Percentiles rank a stretch among this genome's conserved stretches.
Evolutionary conservation across 805 yeast genomes (phyloP).

Genomic region (Metschnikowia picachoensis): DNA sequence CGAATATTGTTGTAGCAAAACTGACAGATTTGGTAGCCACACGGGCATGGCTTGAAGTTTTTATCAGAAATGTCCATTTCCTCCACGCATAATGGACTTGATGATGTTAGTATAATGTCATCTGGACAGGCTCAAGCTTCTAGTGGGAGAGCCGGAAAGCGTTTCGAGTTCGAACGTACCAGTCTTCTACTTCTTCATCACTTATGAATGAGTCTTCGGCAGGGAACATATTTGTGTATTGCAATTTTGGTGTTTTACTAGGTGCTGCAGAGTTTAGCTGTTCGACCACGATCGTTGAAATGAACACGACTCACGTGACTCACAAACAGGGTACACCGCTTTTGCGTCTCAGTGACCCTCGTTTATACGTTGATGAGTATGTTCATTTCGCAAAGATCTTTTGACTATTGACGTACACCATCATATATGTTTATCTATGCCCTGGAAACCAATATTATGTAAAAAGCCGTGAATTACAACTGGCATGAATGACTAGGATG

Average conservation of each 20-base stretch:
- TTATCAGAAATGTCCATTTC: conserved; percentile 96
- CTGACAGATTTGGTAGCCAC: conserved; percentile 98
- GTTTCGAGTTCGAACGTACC: conserved; percentile 37
- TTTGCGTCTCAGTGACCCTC: too few species aligned
- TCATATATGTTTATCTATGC: too few species aligned
- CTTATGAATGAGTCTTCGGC: conserved; percentile 45
- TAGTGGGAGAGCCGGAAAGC: not conserved
- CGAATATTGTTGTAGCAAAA: conserved; percentile 96
- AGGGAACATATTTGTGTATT: conserved; percentile 12
- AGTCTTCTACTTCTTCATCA: conserved; percentile 77
- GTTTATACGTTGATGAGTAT: too few species aligned
- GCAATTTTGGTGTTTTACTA: conserved; percentile 30
- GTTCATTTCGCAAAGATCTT: too few species aligned
- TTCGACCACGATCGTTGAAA: conserved; percentile 1
- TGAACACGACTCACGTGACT: conserved; percentile 16
- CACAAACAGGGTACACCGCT: too few species aligned
- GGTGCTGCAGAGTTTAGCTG: conserved; percentile 1
- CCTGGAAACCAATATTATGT: too few species aligned
- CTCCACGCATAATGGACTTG: conserved; percentile 91
- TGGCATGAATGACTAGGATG: too few species aligned
- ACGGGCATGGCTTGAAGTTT: conserved; percentile 98
- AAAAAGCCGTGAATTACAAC: too few species aligned
- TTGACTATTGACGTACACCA: too few species aligned
- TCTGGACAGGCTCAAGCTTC: not conserved
- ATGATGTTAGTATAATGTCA: conserved; percentile 18